phyloP scores from a whole-genome alignment of 140 eudicot species.

The Senecio squalidus region DNA sequence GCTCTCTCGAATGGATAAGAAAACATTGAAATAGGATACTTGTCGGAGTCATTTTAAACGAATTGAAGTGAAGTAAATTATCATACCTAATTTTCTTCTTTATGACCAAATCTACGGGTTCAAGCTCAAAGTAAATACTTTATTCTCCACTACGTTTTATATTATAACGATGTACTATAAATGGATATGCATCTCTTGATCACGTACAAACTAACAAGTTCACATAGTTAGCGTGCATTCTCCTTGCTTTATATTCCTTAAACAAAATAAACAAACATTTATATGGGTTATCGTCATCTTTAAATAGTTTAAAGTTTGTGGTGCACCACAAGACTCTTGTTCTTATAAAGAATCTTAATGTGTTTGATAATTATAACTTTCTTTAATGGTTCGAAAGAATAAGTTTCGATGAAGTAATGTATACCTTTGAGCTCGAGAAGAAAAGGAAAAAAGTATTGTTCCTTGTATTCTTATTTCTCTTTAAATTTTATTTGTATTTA shows the following conservation, averaged over 20 bases:
- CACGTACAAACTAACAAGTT: slow-evolving; percentile 5
- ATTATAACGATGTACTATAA: slow-evolving; percentile 2
- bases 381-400: slow-evolving; percentile 28
- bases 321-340: slow-evolving; percentile 22
- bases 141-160: slow-evolving; percentile 9
- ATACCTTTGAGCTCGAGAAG: slow-evolving; percentile 21
- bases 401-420: slow-evolving; percentile 27
- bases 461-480: slow-evolving; percentile 1
- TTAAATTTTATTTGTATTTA: neutral
- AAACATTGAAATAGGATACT: neutral
- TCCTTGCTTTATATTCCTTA: slow-evolving; percentile 16
- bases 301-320: slow-evolving; percentile 17
- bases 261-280: slow-evolving; percentile 20
- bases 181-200: slow-evolving; percentile 12
- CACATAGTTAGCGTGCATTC: slow-evolving; percentile 2
- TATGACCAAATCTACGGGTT: slow-evolving; percentile 1
- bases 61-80: neutral
- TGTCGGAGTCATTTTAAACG: neutral
- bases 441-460: slow-evolving; percentile 8
- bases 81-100: neutral
- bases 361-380: slow-evolving; percentile 15
- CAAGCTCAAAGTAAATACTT: slow-evolving; percentile 13
- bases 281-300: slow-evolving; percentile 2
- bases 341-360: slow-evolving; percentile 2
- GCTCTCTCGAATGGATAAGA: slow-evolving; percentile 6